Evolutionary conservation across 768 basidiomycete species (phyloP).

Genomic region (Tulasnella sp.): DNA sequence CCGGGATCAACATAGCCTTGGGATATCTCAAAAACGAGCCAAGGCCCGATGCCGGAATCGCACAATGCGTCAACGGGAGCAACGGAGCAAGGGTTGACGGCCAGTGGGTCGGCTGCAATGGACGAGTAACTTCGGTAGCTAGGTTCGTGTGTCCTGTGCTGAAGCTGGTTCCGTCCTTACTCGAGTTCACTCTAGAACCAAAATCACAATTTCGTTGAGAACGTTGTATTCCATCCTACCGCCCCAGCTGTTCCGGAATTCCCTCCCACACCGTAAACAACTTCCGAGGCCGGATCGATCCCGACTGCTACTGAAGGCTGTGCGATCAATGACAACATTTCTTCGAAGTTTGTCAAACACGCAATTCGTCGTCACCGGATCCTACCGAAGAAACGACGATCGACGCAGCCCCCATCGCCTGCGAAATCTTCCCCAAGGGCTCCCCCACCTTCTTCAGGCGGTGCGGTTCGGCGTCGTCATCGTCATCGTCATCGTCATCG

Average conservation of each 20-base stretch:
- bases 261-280: slow-evolving; percentile 25
- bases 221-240: slow-evolving; percentile 96
- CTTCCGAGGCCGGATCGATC: slow-evolving; percentile 29
- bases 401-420: not conserved
- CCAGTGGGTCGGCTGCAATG: too few species aligned
- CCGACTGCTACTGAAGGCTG: slow-evolving; percentile 15
- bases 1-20: too few species aligned
- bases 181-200: slow-evolving; percentile 55
- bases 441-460: too few species aligned
- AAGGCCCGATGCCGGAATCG: too few species aligned
- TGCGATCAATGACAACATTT: too few species aligned
- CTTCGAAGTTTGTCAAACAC: not conserved
- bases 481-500: too few species aligned
- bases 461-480: too few species aligned
- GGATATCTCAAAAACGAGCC: too few species aligned
- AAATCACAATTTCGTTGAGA: slow-evolving; percentile 94
- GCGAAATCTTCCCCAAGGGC: not conserved
- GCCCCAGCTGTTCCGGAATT: slow-evolving; percentile 62
- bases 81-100: too few species aligned
- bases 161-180: slow-evolving; percentile 1
- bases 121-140: too few species aligned
- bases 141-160: too few species aligned
- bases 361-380: not conserved
- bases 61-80: too few species aligned
- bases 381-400: not conserved